These are phyloP conservation scores for Mycena polygramma DNA, from an alignment of 768 basidiomycete species.

Conservation along the genomic window DNA sequence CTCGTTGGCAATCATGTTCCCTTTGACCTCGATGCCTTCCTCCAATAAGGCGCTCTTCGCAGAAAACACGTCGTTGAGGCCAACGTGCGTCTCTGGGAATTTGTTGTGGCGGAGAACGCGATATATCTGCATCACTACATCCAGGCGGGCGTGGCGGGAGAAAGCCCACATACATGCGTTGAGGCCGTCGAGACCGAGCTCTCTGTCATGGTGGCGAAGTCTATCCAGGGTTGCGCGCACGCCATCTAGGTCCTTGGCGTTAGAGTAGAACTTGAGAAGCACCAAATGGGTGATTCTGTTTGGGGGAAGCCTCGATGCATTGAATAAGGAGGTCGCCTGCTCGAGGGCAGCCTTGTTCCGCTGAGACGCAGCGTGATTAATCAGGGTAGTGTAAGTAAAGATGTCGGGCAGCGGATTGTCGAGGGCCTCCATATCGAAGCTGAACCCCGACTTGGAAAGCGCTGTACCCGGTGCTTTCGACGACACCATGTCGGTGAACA, in stretches of 20 bases:
- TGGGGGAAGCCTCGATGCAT: conserved; percentile 65
- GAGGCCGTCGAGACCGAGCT: conserved; percentile 73
- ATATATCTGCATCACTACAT: conserved; percentile 74
- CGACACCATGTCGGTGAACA: conserved; percentile 72
- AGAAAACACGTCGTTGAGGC: conserved; percentile 50
- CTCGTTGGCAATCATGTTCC: conserved; percentile 65
- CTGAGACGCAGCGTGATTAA: conserved; percentile 73
- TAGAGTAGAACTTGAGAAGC: conserved; percentile 68
- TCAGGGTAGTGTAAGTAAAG: conserved; percentile 76
- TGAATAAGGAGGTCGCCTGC: conserved; percentile 68
- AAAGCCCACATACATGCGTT: conserved; percentile 83
- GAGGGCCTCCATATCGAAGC: conserved; percentile 26
- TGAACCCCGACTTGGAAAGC: conserved; percentile 35
- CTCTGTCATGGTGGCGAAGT: conserved; percentile 64
- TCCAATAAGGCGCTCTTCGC: conserved; percentile 55
- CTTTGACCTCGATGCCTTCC: conserved; percentile 60
- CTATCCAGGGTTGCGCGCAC: conserved; percentile 68
- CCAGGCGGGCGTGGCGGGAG: conserved; percentile 62
- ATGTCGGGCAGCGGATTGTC: conserved; percentile 65
- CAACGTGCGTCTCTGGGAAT: conserved; percentile 50
- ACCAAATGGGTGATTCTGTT: conserved; percentile 74
- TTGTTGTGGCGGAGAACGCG: conserved; percentile 70
- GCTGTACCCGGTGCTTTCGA: conserved; percentile 58
- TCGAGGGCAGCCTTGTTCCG: conserved; percentile 56
- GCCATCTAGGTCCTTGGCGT: conserved; percentile 60